Conservation (phyloP, 768 basidiomycete genomes). For the Boletus sensibilis region DNA sequence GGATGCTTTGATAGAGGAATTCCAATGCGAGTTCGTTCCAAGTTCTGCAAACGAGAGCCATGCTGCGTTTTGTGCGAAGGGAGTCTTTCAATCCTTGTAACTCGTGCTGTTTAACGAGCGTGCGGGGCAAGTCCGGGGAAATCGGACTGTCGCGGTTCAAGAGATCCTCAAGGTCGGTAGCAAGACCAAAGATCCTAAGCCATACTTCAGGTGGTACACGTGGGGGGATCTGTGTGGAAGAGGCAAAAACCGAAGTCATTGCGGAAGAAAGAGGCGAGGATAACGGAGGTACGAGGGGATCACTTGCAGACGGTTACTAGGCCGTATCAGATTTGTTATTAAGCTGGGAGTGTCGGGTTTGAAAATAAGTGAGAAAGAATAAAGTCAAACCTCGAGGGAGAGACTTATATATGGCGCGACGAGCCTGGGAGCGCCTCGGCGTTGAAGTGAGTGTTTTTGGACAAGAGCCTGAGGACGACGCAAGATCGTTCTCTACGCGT, state of each 20-base stretch:
- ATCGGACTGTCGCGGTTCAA: slow-evolving; percentile 9
- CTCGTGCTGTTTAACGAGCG: slow-evolving; percentile 19
- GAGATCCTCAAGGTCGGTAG: slow-evolving; percentile 12
- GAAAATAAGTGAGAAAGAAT: slow-evolving; percentile 3
- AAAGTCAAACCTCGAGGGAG: not conserved
- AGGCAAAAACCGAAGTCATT: slow-evolving; percentile 10
- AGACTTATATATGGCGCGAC: slow-evolving; percentile 9
- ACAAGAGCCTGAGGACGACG: not conserved
- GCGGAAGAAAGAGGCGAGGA: not conserved
- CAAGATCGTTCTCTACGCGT: not conserved
- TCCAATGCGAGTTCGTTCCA: slow-evolving; percentile 24
- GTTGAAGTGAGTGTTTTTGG: not conserved
- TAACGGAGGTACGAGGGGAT: not conserved
- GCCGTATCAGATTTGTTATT: not conserved
- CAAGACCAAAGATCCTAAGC: slow-evolving; percentile 26
- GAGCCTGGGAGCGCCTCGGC: slow-evolving; percentile 18
- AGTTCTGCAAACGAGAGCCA: slow-evolving; percentile 25
- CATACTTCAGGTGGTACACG: slow-evolving; percentile 31
- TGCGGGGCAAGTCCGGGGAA: slow-evolving; percentile 20
- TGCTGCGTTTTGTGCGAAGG: slow-evolving; percentile 21
- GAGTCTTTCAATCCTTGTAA: slow-evolving; percentile 17
- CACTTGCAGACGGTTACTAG: not conserved
- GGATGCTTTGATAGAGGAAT: slow-evolving; percentile 24
- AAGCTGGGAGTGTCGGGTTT: not conserved
- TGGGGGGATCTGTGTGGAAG: not conserved